These are phyloP conservation scores for Podaxis rugospora DNA, from an alignment of 768 basidiomycete species.

Conservation along the genomic window DNA sequence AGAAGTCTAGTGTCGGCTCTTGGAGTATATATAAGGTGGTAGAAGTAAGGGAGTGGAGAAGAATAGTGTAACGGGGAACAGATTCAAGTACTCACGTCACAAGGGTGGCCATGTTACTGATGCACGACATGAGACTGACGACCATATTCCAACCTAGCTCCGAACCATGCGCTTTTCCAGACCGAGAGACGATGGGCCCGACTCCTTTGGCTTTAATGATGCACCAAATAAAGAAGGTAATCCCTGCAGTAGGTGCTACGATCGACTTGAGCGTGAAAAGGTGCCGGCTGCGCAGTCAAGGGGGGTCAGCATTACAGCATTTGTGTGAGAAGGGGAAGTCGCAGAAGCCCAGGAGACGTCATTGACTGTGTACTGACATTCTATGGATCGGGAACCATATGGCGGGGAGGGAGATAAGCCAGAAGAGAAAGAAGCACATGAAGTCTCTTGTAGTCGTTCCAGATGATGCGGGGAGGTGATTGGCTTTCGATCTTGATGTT, in stretches of 20 bases:
- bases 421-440: slow-evolving; percentile 84
- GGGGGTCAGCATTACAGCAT: slow-evolving; percentile 1
- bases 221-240: slow-evolving; percentile 75
- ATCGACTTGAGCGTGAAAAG: slow-evolving; percentile 78
- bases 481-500: slow-evolving; percentile 36
- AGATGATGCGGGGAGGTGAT: slow-evolving; percentile 67
- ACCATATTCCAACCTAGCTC: slow-evolving; percentile 76
- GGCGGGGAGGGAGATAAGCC: slow-evolving; percentile 72
- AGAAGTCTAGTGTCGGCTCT: neutral
- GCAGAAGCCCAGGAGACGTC: slow-evolving; percentile 10
- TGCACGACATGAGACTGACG: slow-evolving; percentile 66
- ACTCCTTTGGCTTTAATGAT: slow-evolving; percentile 75
- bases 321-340: neutral
- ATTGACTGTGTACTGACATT: slow-evolving; percentile 42
- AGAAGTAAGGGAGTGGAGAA: neutral
- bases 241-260: slow-evolving; percentile 64
- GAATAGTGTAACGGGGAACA: neutral
- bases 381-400: slow-evolving; percentile 84
- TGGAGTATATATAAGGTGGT: neutral
- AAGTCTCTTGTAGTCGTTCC: slow-evolving; percentile 75
- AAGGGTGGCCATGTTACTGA: slow-evolving; percentile 76
- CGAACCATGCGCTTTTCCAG: slow-evolving; percentile 58
- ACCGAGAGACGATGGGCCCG: slow-evolving; percentile 68
- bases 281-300: slow-evolving; percentile 45
- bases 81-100: slow-evolving; percentile 43